Conservation (phyloP, 768 basidiomycete genomes). For the Atractiella rhizophila region DNA sequence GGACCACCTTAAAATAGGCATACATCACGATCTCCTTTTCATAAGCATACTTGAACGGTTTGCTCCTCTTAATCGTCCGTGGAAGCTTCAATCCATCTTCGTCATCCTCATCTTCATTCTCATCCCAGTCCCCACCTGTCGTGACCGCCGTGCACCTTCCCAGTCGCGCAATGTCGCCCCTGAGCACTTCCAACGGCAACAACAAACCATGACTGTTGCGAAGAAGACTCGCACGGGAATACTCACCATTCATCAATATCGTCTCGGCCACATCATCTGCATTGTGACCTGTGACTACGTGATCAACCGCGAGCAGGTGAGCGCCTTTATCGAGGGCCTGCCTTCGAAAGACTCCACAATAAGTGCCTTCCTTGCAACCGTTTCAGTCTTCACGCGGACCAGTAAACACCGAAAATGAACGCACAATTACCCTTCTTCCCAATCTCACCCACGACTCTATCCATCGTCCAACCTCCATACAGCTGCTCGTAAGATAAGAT, state of each 20-base stretch:
- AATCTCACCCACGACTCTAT: constrained; percentile 73
- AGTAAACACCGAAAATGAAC: constrained; percentile 10
- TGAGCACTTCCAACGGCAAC: constrained; percentile 44
- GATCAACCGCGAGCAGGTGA: constrained; percentile 61
- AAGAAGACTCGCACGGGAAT: neutral
- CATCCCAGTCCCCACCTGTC: constrained; percentile 31
- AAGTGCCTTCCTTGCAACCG: constrained; percentile 42
- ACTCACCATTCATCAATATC: constrained; percentile 89
- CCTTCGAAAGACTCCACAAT: constrained; percentile 89
- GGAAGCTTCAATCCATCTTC: no score
- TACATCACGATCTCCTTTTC: constrained; percentile 99
- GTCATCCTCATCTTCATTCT: no score
- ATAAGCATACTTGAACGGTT: constrained; percentile 98
- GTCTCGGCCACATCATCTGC: constrained; percentile 99
- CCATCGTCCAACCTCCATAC: constrained; percentile 95
- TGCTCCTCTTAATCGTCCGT: constrained; percentile 66
- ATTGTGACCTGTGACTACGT: constrained; percentile 96
- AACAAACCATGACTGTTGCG: neutral
- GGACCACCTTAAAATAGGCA: constrained; percentile 44
- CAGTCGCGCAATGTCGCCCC: constrained; percentile 83
- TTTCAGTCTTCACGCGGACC: neutral
- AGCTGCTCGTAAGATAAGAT: constrained; percentile 87
- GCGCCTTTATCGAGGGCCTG: constrained; percentile 93
- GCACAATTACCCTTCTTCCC: constrained; percentile 87
- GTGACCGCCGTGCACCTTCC: constrained; percentile 84